Percentiles rank a stretch among this genome's conserved stretches.
Evolutionary conservation across 1,284 basidiomycete species (phyloP).

Genomic region (Agroathelia rolfsii): DNA sequence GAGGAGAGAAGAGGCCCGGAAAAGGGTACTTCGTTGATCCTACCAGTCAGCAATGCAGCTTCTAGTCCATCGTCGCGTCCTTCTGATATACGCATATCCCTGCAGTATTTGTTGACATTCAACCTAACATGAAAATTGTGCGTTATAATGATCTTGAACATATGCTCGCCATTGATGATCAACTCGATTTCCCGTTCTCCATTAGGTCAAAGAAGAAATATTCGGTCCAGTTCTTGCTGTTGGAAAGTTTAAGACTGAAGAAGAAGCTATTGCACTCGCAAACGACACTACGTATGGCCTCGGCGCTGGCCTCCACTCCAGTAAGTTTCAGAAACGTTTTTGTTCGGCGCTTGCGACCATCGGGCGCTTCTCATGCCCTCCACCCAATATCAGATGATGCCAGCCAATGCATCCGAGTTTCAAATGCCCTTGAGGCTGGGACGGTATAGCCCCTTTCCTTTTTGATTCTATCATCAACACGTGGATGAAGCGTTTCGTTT

Average conservation of each 20-base stretch:
- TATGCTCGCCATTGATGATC: slow-evolving; percentile 3
- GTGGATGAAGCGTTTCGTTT: slow-evolving; percentile 7
- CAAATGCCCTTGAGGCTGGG: slow-evolving; percentile 75
- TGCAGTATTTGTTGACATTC: slow-evolving; percentile 66
- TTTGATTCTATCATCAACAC: slow-evolving; percentile 5
- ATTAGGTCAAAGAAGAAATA: slow-evolving; percentile 71
- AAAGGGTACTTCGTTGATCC: slow-evolving; percentile 73
- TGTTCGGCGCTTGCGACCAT: not conserved
- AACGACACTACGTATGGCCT: slow-evolving; percentile 84
- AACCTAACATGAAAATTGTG: slow-evolving; percentile 70
- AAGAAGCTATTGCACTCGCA: slow-evolving; percentile 68
- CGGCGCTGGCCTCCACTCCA: slow-evolving; percentile 83
- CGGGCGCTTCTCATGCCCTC: slow-evolving; percentile 4
- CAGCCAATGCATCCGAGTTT: slow-evolving; percentile 81
- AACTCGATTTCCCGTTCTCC: slow-evolving; percentile 3
- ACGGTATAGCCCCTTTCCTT: slow-evolving; percentile 39
- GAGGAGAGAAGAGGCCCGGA: slow-evolving; percentile 62
- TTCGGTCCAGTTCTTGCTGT: slow-evolving; percentile 80
- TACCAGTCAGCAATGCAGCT: slow-evolving; percentile 69
- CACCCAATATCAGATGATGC: slow-evolving; percentile 49
- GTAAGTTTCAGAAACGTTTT: slow-evolving; percentile 29
- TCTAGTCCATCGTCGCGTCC: slow-evolving; percentile 4
- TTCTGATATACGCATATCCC: slow-evolving; percentile 1
- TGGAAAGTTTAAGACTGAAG: slow-evolving; percentile 71
- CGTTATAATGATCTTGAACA: slow-evolving; percentile 17